Base-by-base conservation (phyloP, 768 basidiomycete species). In the Gloeophyllum trabeum region DNA sequence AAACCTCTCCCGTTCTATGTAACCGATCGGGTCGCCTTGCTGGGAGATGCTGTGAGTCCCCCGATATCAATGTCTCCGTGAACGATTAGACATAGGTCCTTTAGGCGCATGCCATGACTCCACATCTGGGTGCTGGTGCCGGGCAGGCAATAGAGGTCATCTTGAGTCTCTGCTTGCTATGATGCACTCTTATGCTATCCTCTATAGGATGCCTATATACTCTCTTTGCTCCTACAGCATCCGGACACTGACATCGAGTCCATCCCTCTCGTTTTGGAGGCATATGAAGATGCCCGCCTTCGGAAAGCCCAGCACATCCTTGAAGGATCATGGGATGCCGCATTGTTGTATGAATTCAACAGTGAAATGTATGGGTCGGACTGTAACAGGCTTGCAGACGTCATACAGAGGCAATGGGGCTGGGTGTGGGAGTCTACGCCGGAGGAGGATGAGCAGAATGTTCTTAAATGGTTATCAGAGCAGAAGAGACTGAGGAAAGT, bases 61-160 rank as follows among this genome's bases (percentile, higher is more conserved):
- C n/a, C n/a, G n/a, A n/a, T 12, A 38, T 28, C 30, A 14, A 22
- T n/a, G 19, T 16, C 18, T 12, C 14, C 24, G 2, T 4, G 10
- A 28, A 24, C 23, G 7, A 28, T 3, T 39, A 14, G n/a, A 19
- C 36, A 20, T 6, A 10, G 12, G 5, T n/a, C 4, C n/a, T 6
- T 13, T 38, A 60, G 61, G 59, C 61, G 6, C 61, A 62, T 37
- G 61, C 54, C 0, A 61, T 61, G 57, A 51, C 54, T 4, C 61
- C 61, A 0, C 54, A 58, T 25, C 54, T 56, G 41, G 61, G 59
- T 2, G 52, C 61, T 2, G 61, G 59, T 2, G 60, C 60, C n/a
- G 59, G 60, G 0, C 59, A 60, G 35, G 57, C 55, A 2, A 55
- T 63, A 14, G 61, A 63, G 50, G 60, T 56, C 40, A 16, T 16